Percentiles rank a stretch among this genome's conserved stretches.
Conservation (phyloP, 768 basidiomycete genomes). For the Scleroderma citrinum region DNA sequence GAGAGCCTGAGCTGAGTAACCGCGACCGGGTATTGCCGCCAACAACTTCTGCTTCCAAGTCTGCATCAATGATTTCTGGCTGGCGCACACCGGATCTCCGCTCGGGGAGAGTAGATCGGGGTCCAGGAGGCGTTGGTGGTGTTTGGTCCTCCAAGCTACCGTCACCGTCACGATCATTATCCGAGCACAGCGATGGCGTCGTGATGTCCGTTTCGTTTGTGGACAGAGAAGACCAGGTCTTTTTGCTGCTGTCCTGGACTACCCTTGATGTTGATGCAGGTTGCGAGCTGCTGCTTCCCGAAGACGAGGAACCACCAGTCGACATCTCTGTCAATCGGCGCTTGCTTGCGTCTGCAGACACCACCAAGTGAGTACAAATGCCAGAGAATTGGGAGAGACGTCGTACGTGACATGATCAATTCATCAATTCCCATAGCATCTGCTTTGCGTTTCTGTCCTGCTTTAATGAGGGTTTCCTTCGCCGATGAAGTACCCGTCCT, state of each 20-base stretch:
- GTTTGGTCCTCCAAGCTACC: slow-evolving; percentile 41
- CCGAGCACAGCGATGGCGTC: slow-evolving; percentile 72
- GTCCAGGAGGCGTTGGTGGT: slow-evolving; percentile 46
- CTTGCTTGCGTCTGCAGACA: slow-evolving; percentile 29
- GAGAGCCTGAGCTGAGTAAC: slow-evolving; percentile 10
- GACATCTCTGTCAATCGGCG: slow-evolving; percentile 29
- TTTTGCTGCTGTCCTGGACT: slow-evolving; percentile 13
- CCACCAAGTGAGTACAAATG: slow-evolving; percentile 1
- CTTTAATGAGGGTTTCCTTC: slow-evolving; percentile 7
- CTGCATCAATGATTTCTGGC: slow-evolving; percentile 32
- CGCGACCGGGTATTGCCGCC: not conserved
- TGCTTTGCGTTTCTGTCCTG: slow-evolving; percentile 28
- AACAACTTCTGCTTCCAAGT: slow-evolving; percentile 24
- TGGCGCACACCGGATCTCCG: slow-evolving; percentile 1
- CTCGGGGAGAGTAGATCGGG: slow-evolving; percentile 16
- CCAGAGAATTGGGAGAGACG: not conserved
- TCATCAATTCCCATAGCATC: slow-evolving; percentile 21
- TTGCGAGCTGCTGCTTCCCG: not conserved
- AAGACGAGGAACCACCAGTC: slow-evolving; percentile 15
- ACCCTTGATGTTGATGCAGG: slow-evolving; percentile 16
- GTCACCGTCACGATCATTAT: slow-evolving; percentile 51
- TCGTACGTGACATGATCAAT: slow-evolving; percentile 31
- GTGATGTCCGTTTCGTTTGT: slow-evolving; percentile 36
- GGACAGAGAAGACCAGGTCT: slow-evolving; percentile 29
- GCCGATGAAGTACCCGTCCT: slow-evolving; percentile 14